phyloP scores from a whole-genome alignment of 192 early-diverging fungal species.

The Linnemannia zychae region DNA sequence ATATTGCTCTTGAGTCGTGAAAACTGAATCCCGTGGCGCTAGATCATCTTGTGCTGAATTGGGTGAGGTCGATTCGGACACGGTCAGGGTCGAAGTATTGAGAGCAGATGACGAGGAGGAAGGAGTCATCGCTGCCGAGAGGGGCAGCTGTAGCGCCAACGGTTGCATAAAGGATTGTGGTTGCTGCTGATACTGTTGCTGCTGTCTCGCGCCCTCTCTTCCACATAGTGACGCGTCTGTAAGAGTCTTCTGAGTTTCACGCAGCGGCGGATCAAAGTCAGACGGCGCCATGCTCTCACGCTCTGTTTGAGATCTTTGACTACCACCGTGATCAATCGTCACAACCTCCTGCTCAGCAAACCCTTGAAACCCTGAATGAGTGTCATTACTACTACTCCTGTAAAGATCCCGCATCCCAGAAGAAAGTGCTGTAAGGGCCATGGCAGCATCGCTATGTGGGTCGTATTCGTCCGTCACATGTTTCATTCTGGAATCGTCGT shows the following conservation, averaged over 20 bases:
- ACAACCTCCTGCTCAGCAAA: background rate
- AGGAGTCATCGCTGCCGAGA: background rate
- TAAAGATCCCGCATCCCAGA: background rate
- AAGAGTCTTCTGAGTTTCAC: background rate
- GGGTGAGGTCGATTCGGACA: background rate
- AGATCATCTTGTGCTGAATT: background rate
- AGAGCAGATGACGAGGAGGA: background rate
- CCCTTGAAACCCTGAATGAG: background rate
- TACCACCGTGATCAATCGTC: background rate
- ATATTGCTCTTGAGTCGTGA: background rate
- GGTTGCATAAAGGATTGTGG: background rate
- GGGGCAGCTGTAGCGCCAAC: background rate
- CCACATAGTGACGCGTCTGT: background rate
- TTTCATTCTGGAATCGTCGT: background rate
- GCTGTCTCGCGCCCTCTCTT: background rate
- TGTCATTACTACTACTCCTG: background rate
- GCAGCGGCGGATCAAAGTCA: background rate
- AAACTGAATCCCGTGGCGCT: background rate
- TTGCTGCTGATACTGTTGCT: background rate
- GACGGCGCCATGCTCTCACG: background rate
- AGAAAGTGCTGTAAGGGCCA: constrained; percentile 46
- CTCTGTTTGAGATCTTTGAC: background rate
- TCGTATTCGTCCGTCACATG: constrained; percentile 4
- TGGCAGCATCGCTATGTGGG: constrained; percentile 33
- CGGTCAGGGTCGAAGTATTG: background rate